Evolutionary conservation across 176 grass and related monocot species (phyloP), one percentile per base, ranked within the genome.

Genomic region (Eleusine indica): DNA sequence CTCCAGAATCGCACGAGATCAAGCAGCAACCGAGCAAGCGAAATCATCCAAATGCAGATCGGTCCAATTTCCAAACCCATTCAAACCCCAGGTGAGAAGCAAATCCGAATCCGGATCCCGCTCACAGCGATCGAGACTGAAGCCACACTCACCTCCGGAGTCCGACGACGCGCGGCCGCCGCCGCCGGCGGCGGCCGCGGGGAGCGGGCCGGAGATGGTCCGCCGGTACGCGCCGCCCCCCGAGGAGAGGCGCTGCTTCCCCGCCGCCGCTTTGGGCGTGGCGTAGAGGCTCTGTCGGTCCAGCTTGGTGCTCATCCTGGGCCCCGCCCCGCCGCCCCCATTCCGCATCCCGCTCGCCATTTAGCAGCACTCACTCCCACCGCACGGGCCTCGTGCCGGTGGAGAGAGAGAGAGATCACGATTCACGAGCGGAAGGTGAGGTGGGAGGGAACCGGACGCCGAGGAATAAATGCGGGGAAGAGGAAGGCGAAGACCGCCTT

Each of bases 191-290:
- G 76, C 70, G 19, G 81, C 75, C 12, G 92, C 49, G 30, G 87
- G 71, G 18, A 93, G 79, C 64, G 88, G 62, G 14, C 93, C 93
- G 5, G 96, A 94, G 87, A 83, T 85, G 37, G 89, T 90, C 32
- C 89, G 89, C 0, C 93, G 81, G 80, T 90, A 91, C 51, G 83
- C 86, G 64, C 89, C 80, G 47, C 22, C 19, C 70, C 44, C 70
- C 69, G 96, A 75, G 22, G 93, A 89, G 65, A 87, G 69, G n/a
- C 91, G 87, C 0, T 82, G 89, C 88, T 99, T 99, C 4, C 80
- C 75, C 9, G 93, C 85, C 3, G 89, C 83, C 29, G 89, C 10
- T 78, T 96, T 99, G 74, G 96, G 96, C 64, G 93, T 94, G 17
- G 86, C 87, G 63, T 37, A 18, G 83, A 66, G 69, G 83, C 86